Evolutionary conservation across 2,329 filamentous ascomycete genomes (phyloP), one percentile per base, ranked within the genome.

Genomic region (Bipolaris bicolor): DNA sequence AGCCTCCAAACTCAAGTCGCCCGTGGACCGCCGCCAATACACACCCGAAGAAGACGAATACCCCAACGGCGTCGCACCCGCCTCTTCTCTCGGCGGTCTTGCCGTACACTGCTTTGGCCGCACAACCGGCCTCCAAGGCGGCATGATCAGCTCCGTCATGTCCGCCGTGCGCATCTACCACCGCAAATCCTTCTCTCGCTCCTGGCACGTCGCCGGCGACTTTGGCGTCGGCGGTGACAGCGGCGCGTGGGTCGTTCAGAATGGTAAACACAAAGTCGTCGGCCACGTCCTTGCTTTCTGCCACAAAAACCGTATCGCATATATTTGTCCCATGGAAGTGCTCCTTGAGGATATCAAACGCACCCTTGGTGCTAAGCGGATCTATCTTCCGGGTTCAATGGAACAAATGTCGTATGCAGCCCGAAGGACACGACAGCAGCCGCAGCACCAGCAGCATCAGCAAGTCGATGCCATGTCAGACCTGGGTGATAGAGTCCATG

Each of bases 241-340:
- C 6, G 94, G 94, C 3, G 94, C 94, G 0, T 98, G 94, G 94
- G 86, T 98, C 3, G 87, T 97, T 15, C 90, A 94, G 66, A 89
- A 90, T 55, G 83, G 84, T 5, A 83, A 88, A n/a, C 92, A 92
- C 1, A 85, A 88, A 36, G 86, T 97, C 3, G 95, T 91, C 66
- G 94, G 94, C 0, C 94, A 97, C 68, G 91, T 98, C 0, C 82
- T 98, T 11, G 94, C 94, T 0, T 96, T 90, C 88, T 94, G 90
- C 65, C 85, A 88, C 61, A 86, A 88, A 60, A 94, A 90, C 70
- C 86, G 86, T 40, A 88, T 92, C 5, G 92, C 92, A 0, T 98
- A 97, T 74, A 95, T 98, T 60, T 95, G 92, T 60, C 94, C 94
- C 0, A 98, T 98, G 94, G 91, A 97, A 55, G 84, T 97, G 2